Conservation (phyloP, 352 stramenopile species). For the Lagenidium giganteum region DNA sequence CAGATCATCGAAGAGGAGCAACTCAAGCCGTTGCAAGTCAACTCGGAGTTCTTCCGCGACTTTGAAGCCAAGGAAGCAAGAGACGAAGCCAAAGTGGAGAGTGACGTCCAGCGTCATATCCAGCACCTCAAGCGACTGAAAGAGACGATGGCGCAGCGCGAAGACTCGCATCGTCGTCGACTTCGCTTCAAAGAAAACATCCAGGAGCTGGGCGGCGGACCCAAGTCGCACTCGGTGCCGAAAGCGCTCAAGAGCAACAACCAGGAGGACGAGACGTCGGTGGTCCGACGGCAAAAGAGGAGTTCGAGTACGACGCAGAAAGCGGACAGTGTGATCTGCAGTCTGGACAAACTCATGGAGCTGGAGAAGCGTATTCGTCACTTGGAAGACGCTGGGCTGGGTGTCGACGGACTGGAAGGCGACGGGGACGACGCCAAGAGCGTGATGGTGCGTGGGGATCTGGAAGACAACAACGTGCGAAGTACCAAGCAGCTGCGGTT, state of each 20-base stretch:
- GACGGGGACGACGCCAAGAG: constrained; percentile 13
- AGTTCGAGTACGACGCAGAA: constrained; percentile 16
- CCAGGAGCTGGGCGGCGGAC: constrained; percentile 31
- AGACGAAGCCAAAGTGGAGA: constrained; percentile 66
- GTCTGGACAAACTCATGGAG: constrained; percentile 86
- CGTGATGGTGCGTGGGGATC: constrained; percentile 8
- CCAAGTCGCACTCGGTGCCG: constrained; percentile 20
- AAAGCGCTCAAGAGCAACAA: constrained; percentile 30
- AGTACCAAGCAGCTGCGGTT: constrained; percentile 37
- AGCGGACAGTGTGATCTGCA: constrained; percentile 45
- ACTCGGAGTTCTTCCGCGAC: constrained; percentile 81
- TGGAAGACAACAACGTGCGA: constrained; percentile 17
- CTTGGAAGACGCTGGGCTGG: constrained; percentile 66
- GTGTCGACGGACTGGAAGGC: constrained; percentile 33
- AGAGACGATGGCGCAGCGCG: constrained; percentile 48
- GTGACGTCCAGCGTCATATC: constrained; percentile 87
- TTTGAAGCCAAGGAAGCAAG: constrained; percentile 73
- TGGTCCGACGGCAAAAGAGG: constrained; percentile 5
- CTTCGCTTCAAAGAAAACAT: constrained; percentile 64
- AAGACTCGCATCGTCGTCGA: constrained; percentile 52
- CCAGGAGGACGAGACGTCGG: constrained; percentile 37
- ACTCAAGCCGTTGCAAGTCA: constrained; percentile 86
- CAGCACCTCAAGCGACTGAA: constrained; percentile 79
- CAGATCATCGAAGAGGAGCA: constrained; percentile 92
- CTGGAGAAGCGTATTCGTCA: constrained; percentile 85